Conservation (phyloP, 2,329 filamentous ascomycete species). For the Orbilia ellipsospora region DNA sequence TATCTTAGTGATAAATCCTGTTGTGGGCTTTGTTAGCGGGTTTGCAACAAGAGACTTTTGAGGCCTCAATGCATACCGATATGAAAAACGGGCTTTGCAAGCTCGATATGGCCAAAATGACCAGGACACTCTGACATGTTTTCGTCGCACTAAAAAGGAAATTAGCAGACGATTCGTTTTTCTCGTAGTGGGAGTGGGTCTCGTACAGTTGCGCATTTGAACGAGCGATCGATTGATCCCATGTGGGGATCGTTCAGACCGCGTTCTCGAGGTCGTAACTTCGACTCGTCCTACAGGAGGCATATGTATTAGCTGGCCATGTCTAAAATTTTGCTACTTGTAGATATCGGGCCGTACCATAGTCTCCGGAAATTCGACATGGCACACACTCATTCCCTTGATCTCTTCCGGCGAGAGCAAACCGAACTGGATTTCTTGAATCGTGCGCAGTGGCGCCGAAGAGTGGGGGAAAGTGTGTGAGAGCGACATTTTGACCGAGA, state of each 20-base stretch:
- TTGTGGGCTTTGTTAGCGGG: neutral
- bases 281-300: conserved; percentile 76
- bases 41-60: neutral
- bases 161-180: conserved; percentile 13
- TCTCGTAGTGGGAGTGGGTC: neutral
- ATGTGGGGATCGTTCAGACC: conserved; percentile 96
- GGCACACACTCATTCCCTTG: conserved; percentile 96
- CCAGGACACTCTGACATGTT: conserved; percentile 95
- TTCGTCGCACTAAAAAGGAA: conserved; percentile 75
- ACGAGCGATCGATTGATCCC: conserved; percentile 94
- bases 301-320: conserved; percentile 12
- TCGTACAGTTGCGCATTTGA: conserved; percentile 82
- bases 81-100: conserved; percentile 95
- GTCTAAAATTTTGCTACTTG: neutral
- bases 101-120: conserved; percentile 98
- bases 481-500: conserved; percentile 75
- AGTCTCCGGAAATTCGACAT: conserved; percentile 98
- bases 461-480: conserved; percentile 91
- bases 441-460: conserved; percentile 94
- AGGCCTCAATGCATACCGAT: conserved; percentile 66
- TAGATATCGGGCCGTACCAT: conserved; percentile 70
- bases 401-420: conserved; percentile 98
- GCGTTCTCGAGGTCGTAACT: conserved; percentile 86
- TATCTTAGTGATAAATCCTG: conserved; percentile 96
- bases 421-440: conserved; percentile 99